Base-by-base conservation (phyloP, 306 rosid genomes). In the Pyrus bretschneideri region DNA sequence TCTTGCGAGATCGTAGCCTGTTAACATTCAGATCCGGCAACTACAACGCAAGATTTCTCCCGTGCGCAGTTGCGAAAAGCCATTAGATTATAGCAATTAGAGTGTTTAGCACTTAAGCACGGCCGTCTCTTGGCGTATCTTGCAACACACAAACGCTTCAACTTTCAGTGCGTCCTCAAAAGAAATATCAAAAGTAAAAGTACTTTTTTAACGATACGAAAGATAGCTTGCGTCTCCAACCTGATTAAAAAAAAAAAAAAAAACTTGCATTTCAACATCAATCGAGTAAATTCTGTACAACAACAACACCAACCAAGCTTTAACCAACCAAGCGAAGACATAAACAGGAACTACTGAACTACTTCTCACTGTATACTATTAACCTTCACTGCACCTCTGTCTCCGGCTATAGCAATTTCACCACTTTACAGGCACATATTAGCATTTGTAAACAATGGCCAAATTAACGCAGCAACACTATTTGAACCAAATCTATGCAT, bases 181-280 rank as follows among this genome's bases (percentile, higher is more conserved):
- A 9, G 67, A 83, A 73, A 65, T 73, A 78, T 74, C 79, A 69
- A 89, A 91, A 89, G 92, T 73, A 29, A 49, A 21, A 23, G 52
- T 62, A 80, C 92, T 84, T 89, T 91, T 91, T 75, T 64, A 59
- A 78, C 23, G 88, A 83, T 78, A 73, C 60, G 58, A 68, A 82
- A 74, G 79, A 52, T 21, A 54, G 71, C 67, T 51, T 15, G 62
- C 79, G 14, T 31, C 60, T 58, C 73, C 78, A 70, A 58, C 71
- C 72, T 33, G 81, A 19, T 21, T 11, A 11, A 14, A 45, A 71
- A 76, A 45, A 25, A 14, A 14, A 14, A 45, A 71, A 76, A 45
- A 25, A 25, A 25, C 25, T 25, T 61, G 59, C 44, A 11, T 60
- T 29, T 73, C 57, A 27, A 44, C 9, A 44, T 61, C 30, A 33